Evolutionary conservation across 768 basidiomycete genomes (phyloP).

Genomic region (Boletus patriciae): DNA sequence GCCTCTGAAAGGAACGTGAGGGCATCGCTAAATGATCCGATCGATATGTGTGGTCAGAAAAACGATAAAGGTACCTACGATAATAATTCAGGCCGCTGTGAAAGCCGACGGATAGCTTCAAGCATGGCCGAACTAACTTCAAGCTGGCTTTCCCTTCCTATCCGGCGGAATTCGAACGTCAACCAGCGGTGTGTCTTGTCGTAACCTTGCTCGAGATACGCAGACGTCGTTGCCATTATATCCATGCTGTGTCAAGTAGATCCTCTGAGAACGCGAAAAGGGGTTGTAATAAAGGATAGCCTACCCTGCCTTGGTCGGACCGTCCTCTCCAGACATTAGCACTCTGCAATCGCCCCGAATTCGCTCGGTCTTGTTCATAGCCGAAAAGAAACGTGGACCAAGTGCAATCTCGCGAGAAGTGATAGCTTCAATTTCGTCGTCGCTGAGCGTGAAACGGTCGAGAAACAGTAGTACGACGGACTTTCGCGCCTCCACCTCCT

Average conservation of each 20-base stretch:
- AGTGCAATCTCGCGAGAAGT: conserved; percentile 78
- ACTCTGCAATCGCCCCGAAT: conserved; percentile 86
- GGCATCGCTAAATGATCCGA: conserved; percentile 56
- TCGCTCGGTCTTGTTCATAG: conserved; percentile 81
- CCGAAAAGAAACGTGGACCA: conserved; percentile 71
- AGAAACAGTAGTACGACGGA: conserved; percentile 81
- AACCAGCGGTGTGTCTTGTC: conserved; percentile 87
- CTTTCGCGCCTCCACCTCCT: conserved; percentile 67
- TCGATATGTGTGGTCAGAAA: not conserved
- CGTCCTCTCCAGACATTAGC: conserved; percentile 82
- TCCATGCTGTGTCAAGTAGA: conserved; percentile 59
- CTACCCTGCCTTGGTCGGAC: conserved; percentile 75
- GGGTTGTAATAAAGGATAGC: conserved; percentile 10
- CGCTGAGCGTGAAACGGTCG: conserved; percentile 76
- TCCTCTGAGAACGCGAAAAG: not conserved
- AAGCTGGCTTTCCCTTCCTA: conserved; percentile 70
- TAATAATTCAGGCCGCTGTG: conserved; percentile 74
- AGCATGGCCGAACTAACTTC: conserved; percentile 66
- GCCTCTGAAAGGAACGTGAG: conserved; percentile 75
- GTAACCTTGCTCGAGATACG: conserved; percentile 85
- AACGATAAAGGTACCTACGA: conserved; percentile 21
- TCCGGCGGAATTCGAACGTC: conserved; percentile 78
- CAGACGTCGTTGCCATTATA: conserved; percentile 80
- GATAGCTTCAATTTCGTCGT: conserved; percentile 70
- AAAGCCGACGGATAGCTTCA: conserved; percentile 73